phyloP scores from a whole-genome alignment of 2,329 filamentous ascomycete species.

The Penicillium hesseltinei region DNA sequence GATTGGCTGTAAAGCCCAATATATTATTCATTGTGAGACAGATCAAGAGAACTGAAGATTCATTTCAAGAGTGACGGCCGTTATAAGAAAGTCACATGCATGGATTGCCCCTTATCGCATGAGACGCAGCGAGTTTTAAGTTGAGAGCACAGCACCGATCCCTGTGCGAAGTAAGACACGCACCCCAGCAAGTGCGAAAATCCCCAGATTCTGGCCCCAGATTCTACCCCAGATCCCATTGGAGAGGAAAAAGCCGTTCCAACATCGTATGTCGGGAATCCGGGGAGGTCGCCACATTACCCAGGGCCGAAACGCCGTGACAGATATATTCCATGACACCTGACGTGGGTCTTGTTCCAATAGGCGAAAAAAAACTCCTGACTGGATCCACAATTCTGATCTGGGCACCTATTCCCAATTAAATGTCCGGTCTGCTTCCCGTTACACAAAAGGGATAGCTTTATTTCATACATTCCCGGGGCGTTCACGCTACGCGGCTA shows the following conservation, averaged over 20 bases:
- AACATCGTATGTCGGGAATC: background rate
- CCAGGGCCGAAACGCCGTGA: background rate
- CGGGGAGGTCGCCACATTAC: background rate
- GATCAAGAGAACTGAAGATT: background rate
- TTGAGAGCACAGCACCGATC: background rate
- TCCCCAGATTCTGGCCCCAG: background rate
- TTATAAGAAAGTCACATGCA: background rate
- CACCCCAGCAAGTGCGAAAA: too few relatives aligned
- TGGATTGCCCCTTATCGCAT: background rate
- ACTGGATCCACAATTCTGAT: background rate
- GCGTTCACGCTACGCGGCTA: background rate
- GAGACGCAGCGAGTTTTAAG: background rate
- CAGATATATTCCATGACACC: background rate
- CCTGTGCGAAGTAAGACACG: background rate
- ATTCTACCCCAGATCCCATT: background rate
- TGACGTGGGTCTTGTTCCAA: background rate
- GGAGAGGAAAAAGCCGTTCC: background rate
- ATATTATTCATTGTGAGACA: too few relatives aligned
- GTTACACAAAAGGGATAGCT: constrained; percentile 18
- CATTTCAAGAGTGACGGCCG: background rate
- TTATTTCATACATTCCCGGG: background rate
- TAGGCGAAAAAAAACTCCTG: background rate
- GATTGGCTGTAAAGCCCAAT: too few relatives aligned
- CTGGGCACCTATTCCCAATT: background rate
- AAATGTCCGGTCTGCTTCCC: constrained; percentile 1